Conservation (phyloP, 305 asterid species). For the Nicotiana rustica region DNA sequence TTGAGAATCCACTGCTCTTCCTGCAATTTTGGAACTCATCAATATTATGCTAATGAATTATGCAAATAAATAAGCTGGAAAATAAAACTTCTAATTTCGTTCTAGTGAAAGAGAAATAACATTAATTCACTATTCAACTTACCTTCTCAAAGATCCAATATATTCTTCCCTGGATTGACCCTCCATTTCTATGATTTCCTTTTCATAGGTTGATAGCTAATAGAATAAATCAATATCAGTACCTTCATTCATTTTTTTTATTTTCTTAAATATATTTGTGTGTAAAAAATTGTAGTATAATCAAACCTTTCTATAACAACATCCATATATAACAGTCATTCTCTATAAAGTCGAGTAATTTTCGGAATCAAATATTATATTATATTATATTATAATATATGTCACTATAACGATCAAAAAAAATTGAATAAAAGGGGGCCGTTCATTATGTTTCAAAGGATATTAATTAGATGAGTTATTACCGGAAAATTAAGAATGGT, state of each 20-base stretch:
- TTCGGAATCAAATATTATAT: too few relatives aligned
- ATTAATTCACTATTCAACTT: background rate
- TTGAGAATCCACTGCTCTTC: slow-evolving; percentile 78
- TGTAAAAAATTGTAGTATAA: too few relatives aligned
- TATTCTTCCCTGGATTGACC: slow-evolving; percentile 84
- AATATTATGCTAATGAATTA: background rate
- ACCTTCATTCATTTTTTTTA: background rate
- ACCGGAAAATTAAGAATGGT: slow-evolving; percentile 87
- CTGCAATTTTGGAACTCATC: slow-evolving; percentile 45
- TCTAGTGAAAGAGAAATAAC: background rate
- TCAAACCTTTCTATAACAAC: too few relatives aligned
- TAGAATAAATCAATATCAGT: slow-evolving; percentile 35
- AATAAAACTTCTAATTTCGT: background rate
- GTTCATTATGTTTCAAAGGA: background rate
- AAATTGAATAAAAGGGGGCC: too few relatives aligned
- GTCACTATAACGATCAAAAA: too few relatives aligned
- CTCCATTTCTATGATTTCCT: slow-evolving; percentile 70
- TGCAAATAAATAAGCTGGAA: background rate
- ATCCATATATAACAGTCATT: too few relatives aligned
- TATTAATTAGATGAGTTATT: background rate
- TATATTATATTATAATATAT: too few relatives aligned
- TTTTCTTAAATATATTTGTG: background rate
- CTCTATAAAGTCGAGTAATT: too few relatives aligned
- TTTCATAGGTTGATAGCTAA: slow-evolving; percentile 68
- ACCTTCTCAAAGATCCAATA: slow-evolving; percentile 83